These are phyloP conservation scores for Apophysomyces ossiformis DNA, from an alignment of 371 early-diverging fungal species.

Conservation along the genomic window DNA sequence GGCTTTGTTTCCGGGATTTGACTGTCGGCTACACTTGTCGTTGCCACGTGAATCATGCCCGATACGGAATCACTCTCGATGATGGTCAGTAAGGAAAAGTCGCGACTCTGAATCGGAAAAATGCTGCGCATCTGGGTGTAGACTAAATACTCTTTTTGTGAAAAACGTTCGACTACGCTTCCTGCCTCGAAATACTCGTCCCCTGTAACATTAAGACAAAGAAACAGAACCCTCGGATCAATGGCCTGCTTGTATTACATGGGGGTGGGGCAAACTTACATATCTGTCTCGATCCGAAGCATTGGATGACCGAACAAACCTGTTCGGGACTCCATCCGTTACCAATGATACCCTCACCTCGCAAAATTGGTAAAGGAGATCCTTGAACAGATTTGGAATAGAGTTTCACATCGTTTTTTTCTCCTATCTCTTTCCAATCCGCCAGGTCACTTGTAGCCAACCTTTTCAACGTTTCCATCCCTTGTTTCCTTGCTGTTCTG, in stretches of 20 bases:
- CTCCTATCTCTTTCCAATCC: slow-evolving; percentile 52
- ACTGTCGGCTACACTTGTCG: slow-evolving; percentile 60
- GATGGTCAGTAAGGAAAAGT: slow-evolving; percentile 50
- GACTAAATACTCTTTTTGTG: slow-evolving; percentile 57
- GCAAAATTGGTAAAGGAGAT: slow-evolving; percentile 52
- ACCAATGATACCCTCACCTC: slow-evolving; percentile 51
- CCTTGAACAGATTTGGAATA: slow-evolving; percentile 52
- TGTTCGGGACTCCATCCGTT: slow-evolving; percentile 61
- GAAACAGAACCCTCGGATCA: not conserved
- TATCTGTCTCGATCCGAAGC: slow-evolving; percentile 49
- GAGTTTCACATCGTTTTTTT: slow-evolving; percentile 44
- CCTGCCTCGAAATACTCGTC: slow-evolving; percentile 62
- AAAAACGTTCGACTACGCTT: slow-evolving; percentile 56
- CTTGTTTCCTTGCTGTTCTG: slow-evolving; percentile 34
- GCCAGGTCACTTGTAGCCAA: slow-evolving; percentile 40
- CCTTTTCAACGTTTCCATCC: slow-evolving; percentile 47
- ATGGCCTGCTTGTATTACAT: not conserved
- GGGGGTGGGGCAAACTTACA: slow-evolving; percentile 24
- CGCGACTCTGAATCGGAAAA: slow-evolving; percentile 57
- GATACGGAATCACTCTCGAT: slow-evolving; percentile 59
- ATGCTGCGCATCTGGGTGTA: slow-evolving; percentile 52
- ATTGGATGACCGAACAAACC: slow-evolving; percentile 52
- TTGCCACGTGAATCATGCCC: slow-evolving; percentile 56
- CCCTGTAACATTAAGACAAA: slow-evolving; percentile 33
- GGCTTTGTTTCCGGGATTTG: slow-evolving; percentile 52